Percentiles rank a stretch among this genome's conserved stretches.
phyloP scores from a whole-genome alignment of 1,284 basidiomycete species.

The Ceratobasidium papillatum region DNA sequence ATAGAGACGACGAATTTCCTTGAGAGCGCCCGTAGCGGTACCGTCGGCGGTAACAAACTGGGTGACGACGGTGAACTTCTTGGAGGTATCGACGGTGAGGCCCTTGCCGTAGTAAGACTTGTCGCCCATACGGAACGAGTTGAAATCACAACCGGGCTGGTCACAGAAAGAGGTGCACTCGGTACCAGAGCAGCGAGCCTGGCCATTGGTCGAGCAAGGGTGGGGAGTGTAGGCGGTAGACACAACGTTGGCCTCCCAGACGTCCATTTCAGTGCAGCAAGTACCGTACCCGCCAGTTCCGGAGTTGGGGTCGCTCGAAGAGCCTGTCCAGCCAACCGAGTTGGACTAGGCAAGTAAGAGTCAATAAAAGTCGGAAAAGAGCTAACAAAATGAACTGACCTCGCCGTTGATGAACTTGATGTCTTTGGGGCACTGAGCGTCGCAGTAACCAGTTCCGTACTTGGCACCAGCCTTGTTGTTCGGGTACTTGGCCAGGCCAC shows the following conservation, averaged over 20 bases:
- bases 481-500: constrained; percentile 60
- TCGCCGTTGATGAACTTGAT: constrained; percentile 61
- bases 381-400: constrained; percentile 48
- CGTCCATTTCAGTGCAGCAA: constrained; percentile 58
- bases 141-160: constrained; percentile 65
- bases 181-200: constrained; percentile 16
- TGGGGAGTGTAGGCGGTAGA: constrained; percentile 25
- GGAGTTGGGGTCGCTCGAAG: constrained; percentile 50
- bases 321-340: constrained; percentile 48
- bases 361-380: too few relatives aligned
- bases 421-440: constrained; percentile 64
- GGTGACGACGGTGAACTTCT: constrained; percentile 63
- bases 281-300: constrained; percentile 57
- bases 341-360: constrained; percentile 48
- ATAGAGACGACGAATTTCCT: constrained; percentile 64
- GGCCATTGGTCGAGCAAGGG: constrained; percentile 1
- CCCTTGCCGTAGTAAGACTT: constrained; percentile 59
- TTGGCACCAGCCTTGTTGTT: constrained; percentile 66
- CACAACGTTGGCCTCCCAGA: constrained; percentile 55
- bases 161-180: constrained; percentile 47
- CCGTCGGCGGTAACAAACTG: constrained; percentile 63
- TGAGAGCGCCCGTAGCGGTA: constrained; percentile 57
- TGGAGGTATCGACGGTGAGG: constrained; percentile 59
- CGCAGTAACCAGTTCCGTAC: constrained; percentile 67
- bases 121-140: constrained; percentile 64